phyloP scores from a whole-genome alignment of 495 filamentous ascomycete genomes.

The Neurospora hispaniola region DNA sequence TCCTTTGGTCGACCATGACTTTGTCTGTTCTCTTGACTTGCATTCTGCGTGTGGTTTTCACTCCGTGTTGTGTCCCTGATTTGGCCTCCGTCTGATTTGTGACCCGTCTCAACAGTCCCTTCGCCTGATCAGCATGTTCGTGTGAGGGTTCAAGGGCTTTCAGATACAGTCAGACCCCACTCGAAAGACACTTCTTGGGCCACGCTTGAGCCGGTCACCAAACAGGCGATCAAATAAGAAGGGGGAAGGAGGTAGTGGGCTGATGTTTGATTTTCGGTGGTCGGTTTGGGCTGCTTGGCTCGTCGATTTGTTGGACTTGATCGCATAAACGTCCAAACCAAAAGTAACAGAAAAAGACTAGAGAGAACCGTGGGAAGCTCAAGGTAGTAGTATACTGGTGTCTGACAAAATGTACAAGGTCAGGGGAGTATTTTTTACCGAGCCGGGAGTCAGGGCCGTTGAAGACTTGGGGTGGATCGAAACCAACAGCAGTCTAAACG shows the following conservation, averaged over 20 bases:
- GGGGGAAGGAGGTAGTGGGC: background rate
- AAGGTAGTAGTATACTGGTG: background rate
- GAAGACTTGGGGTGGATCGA: conserved; percentile 3
- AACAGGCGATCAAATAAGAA: background rate
- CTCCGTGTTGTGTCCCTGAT: background rate
- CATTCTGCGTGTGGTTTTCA: background rate
- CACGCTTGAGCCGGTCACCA: background rate
- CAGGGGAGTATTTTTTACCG: conserved; percentile 9
- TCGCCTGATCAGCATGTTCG: background rate
- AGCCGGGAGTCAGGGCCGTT: conserved; percentile 12
- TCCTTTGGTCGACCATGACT: background rate
- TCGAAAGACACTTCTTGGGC: background rate
- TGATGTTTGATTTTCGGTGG: background rate
- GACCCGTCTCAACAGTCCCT: background rate
- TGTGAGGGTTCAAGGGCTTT: background rate
- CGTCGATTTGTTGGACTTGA: background rate
- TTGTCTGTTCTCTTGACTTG: background rate
- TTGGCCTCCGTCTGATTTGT: background rate
- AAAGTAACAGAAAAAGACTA: background rate
- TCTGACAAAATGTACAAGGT: conserved; percentile 1
- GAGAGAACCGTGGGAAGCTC: background rate
- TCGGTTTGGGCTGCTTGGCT: background rate
- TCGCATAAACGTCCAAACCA: background rate
- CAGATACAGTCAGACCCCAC: background rate
- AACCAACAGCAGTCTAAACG: conserved; percentile 6